Percentiles rank a stretch among this genome's conserved stretches.
phyloP scores from a whole-genome alignment of 2,329 filamentous ascomycete species.

The Fusarium albosuccineum region DNA sequence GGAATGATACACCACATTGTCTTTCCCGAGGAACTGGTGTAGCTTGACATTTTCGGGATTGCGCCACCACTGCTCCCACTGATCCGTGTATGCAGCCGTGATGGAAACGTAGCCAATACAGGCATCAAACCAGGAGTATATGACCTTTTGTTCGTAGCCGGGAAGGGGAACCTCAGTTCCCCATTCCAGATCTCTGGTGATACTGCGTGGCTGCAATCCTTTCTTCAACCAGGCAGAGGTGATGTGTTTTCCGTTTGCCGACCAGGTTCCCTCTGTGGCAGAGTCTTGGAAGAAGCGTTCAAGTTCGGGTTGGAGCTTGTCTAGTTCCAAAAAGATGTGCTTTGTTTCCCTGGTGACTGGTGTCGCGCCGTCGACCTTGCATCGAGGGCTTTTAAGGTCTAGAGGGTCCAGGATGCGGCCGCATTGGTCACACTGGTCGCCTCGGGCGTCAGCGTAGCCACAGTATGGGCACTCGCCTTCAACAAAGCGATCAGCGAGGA shows the following conservation, averaged over 20 bases:
- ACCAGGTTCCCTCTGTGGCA: neutral
- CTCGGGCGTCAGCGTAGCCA: neutral
- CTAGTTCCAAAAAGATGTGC: neutral
- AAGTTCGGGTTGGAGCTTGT: neutral
- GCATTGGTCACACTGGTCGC: neutral
- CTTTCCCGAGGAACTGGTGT: neutral
- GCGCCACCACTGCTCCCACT: neutral
- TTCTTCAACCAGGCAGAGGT: neutral
- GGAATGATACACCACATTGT: neutral
- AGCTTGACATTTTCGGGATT: neutral
- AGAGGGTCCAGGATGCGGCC: neutral
- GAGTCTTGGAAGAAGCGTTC: neutral
- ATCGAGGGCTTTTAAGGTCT: neutral
- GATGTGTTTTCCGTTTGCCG: neutral
- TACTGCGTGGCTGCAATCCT: neutral
- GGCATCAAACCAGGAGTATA: neutral
- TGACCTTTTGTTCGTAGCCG: neutral
- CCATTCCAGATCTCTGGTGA: neutral
- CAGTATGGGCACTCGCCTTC: neutral
- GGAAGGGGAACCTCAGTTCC: neutral
- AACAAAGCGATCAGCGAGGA: neutral
- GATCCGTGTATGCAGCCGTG: neutral
- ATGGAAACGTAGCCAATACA: neutral
- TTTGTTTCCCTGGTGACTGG: neutral
- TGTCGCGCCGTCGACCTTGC: neutral